Evolutionary conservation across 169 alveolate genomes (phyloP).

Genomic region (Toxoplasma gondii): DNA sequence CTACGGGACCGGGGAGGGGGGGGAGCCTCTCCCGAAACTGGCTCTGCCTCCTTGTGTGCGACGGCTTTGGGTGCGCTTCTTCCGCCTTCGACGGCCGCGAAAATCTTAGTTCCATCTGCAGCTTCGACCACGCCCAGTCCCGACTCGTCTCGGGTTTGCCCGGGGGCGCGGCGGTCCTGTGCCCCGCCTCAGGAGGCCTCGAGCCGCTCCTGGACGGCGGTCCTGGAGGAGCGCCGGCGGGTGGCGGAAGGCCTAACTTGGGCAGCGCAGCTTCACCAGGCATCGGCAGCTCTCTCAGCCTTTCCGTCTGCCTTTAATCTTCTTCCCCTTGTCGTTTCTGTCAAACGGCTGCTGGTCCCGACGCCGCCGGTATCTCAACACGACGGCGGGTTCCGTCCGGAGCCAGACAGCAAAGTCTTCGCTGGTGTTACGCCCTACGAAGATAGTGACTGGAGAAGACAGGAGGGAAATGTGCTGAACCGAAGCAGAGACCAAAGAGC

Average conservation of each 20-base stretch:
- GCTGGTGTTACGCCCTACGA: too few species aligned
- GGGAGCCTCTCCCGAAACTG: not conserved
- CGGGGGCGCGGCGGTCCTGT: not conserved
- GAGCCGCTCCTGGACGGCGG: not conserved
- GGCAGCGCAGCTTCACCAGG: conserved; percentile 45
- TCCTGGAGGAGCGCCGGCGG: conserved; percentile 12
- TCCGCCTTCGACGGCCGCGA: not conserved
- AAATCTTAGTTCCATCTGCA: not conserved
- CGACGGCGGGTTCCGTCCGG: too few species aligned
- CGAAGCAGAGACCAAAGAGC: too few species aligned
- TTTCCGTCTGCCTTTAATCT: conserved; percentile 54
- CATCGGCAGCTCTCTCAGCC: conserved; percentile 57
- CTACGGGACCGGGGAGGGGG: not conserved
- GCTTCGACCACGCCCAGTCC: not conserved
- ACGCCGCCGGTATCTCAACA: not conserved
- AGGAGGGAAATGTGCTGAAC: too few species aligned
- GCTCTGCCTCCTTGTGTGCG: not conserved
- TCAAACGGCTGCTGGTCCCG: not conserved
- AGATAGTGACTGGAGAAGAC: too few species aligned
- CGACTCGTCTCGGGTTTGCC: not conserved
- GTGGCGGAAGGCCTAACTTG: conserved; percentile 18
- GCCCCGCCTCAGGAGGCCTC: not conserved
- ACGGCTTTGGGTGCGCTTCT: not conserved
- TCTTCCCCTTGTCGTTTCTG: conserved; percentile 19
- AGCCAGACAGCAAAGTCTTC: too few species aligned